Percentiles rank a stretch among this genome's conserved stretches.
Conservation (phyloP, 257 asterid species). For the Primulina huaijiensis region DNA sequence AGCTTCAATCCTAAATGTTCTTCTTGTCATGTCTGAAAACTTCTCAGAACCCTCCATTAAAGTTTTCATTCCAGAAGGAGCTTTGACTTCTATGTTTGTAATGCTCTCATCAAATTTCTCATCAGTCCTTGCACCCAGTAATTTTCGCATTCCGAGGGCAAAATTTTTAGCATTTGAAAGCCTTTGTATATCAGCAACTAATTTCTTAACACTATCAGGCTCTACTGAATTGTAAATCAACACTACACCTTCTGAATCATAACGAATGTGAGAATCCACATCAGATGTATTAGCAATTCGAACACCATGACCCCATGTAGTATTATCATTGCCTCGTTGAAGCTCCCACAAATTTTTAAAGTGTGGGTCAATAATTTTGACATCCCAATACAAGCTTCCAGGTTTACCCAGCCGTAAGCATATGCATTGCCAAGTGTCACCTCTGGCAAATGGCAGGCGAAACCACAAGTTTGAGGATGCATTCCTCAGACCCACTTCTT, state of each 20-base stretch:
- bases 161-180: slow-evolving; percentile 89
- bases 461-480: slow-evolving; percentile 95
- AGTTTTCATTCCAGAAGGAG: slow-evolving; percentile 51
- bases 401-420: slow-evolving; percentile 95
- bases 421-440: slow-evolving; percentile 77
- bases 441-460: slow-evolving; percentile 88
- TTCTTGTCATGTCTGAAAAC: slow-evolving; percentile 79
- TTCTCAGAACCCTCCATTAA: slow-evolving; percentile 56
- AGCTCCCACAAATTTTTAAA: slow-evolving; percentile 93
- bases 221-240: slow-evolving; percentile 88
- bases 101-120: slow-evolving; percentile 66
- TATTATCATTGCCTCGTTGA: slow-evolving; percentile 72
- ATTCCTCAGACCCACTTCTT: slow-evolving; percentile 89
- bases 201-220: slow-evolving; percentile 82
- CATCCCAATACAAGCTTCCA: slow-evolving; percentile 99
- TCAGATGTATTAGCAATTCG: slow-evolving; percentile 96
- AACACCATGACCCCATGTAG: slow-evolving; percentile 93
- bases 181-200: slow-evolving; percentile 90
- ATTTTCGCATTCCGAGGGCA: slow-evolving; percentile 83
- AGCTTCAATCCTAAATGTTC: slow-evolving; percentile 89
- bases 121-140: slow-evolving; percentile 83
- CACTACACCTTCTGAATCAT: slow-evolving; percentile 92
- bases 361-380: slow-evolving; percentile 80
- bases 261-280: slow-evolving; percentile 91
- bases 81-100: slow-evolving; percentile 51